Evolutionary conservation across 192 early-diverging fungal genomes (phyloP).

Genomic region (Coemansia sp.): DNA sequence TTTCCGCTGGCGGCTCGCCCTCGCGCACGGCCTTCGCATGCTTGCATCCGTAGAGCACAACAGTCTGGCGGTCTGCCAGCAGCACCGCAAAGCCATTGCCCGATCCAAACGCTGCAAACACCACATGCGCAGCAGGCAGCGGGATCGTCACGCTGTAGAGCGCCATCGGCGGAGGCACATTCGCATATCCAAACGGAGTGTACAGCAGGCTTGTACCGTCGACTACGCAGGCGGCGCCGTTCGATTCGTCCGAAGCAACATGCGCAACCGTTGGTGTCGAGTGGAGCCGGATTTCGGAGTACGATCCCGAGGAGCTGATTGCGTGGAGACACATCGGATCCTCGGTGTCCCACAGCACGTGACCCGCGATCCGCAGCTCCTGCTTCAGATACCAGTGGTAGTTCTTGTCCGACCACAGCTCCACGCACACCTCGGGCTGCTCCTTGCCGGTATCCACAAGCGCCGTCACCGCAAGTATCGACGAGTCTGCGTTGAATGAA

Average conservation of each 20-base stretch:
- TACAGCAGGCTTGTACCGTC: slow-evolving; percentile 62
- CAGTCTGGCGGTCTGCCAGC: slow-evolving; percentile 56
- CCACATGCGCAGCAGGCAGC: slow-evolving; percentile 54
- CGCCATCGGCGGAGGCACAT: slow-evolving; percentile 96
- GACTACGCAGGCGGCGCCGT: slow-evolving; percentile 68
- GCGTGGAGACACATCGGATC: slow-evolving; percentile 64
- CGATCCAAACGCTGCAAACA: slow-evolving; percentile 62
- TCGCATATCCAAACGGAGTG: slow-evolving; percentile 62
- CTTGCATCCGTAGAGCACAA: slow-evolving; percentile 20
- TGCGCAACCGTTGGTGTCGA: slow-evolving; percentile 18
- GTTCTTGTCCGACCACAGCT: slow-evolving; percentile 92
- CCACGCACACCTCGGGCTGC: slow-evolving; percentile 55
- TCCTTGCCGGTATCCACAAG: slow-evolving; percentile 21
- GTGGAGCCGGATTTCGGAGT: slow-evolving; percentile 21
- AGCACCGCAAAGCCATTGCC: slow-evolving; percentile 77
- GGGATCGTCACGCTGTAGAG: slow-evolving; percentile 22
- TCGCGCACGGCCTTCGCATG: slow-evolving; percentile 12
- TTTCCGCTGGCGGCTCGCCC: slow-evolving; percentile 28
- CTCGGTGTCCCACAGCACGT: slow-evolving; percentile 83
- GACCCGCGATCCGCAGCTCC: slow-evolving; percentile 59
- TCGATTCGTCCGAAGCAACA: slow-evolving; percentile 23
- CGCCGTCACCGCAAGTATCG: slow-evolving; percentile 75
- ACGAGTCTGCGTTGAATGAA: slow-evolving; percentile 88
- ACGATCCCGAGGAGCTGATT: slow-evolving; percentile 17
- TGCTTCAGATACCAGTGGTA: slow-evolving; percentile 98